Evolutionary conservation across 176 grass and related monocot species (phyloP).

Genomic region (sorghum (Sorghum bicolor)): DNA sequence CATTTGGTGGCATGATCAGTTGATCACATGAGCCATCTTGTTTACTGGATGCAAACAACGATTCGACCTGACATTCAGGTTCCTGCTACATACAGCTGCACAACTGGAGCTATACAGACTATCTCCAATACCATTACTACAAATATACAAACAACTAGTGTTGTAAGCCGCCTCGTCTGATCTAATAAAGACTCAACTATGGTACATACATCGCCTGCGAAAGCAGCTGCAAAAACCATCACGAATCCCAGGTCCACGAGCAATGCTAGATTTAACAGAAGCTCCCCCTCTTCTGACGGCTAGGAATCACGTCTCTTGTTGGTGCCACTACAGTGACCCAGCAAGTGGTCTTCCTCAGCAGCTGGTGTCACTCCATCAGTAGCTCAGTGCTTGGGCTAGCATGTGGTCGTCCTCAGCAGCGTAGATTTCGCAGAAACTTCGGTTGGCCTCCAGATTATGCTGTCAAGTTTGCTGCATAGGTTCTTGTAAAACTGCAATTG

Average conservation of each 20-base stretch:
- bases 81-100: slow-evolving; percentile 14
- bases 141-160: neutral
- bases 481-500: slow-evolving; percentile 82
- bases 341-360: no score
- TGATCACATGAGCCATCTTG: neutral
- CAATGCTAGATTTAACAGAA: neutral
- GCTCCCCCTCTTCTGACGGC: neutral
- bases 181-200: slow-evolving; percentile 29
- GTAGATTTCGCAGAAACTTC: slow-evolving; percentile 41
- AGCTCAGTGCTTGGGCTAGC: slow-evolving; percentile 15
- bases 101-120: slow-evolving; percentile 23
- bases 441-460: slow-evolving; percentile 71
- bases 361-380: neutral
- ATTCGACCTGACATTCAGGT: neutral
- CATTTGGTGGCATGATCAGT: neutral
- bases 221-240: neutral
- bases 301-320: neutral
- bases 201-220: slow-evolving; percentile 20
- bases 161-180: neutral
- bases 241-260: neutral
- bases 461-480: slow-evolving; percentile 64
- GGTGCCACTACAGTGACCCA: neutral
- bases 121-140: slow-evolving; percentile 20
- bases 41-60: neutral
- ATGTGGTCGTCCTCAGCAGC: slow-evolving; percentile 41